A percentile compares a stretch with the other conserved stretches of the same genome.
phyloP scores from a whole-genome alignment of 225 moss, liverwort and hornwort genomes.

The Sphagnum tenellum region DNA sequence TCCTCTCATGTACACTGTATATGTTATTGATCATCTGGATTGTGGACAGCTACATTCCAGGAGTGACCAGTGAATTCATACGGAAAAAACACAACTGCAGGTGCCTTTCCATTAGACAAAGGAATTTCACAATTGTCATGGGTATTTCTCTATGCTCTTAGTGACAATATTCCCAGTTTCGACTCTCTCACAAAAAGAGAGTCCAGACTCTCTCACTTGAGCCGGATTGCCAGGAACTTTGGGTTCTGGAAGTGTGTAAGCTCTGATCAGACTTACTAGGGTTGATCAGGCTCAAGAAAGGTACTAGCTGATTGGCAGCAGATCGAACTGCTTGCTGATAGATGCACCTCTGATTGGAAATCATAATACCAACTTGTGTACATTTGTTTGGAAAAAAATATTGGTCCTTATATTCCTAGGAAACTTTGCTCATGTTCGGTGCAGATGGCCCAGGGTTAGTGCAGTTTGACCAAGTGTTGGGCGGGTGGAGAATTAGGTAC shows the following conservation, averaged over 20 bases:
- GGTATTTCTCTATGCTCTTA: conserved; percentile 95
- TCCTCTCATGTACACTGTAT: background rate
- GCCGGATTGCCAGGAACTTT: conserved; percentile 68
- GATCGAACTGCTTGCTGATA: background rate
- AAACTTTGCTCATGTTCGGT: no score
- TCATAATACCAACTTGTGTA: no score
- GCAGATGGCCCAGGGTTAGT: background rate
- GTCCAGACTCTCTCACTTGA: conserved; percentile 25
- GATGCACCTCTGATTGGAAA: no score
- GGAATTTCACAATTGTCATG: conserved; percentile 56
- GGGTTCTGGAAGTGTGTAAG: conserved; percentile 73
- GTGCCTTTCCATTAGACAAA: conserved; percentile 71
- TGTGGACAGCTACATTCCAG: conserved; percentile 56
- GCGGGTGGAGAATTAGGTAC: conserved; percentile 57
- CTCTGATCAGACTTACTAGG: conserved; percentile 58
- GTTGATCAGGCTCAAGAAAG: conserved; percentile 38
- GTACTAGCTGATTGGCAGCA: conserved; percentile 11
- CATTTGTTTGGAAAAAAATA: no score
- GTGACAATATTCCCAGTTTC: conserved; percentile 88
- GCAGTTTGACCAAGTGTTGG: conserved; percentile 82
- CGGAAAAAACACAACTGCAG: conserved; percentile 69
- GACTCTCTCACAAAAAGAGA: conserved; percentile 94
- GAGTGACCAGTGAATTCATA: conserved; percentile 41
- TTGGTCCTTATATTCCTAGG: no score
- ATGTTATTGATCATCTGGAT: conserved; percentile 53